Base-by-base conservation (phyloP, 179 eudicot species). In the Nepenthes alata region DNA sequence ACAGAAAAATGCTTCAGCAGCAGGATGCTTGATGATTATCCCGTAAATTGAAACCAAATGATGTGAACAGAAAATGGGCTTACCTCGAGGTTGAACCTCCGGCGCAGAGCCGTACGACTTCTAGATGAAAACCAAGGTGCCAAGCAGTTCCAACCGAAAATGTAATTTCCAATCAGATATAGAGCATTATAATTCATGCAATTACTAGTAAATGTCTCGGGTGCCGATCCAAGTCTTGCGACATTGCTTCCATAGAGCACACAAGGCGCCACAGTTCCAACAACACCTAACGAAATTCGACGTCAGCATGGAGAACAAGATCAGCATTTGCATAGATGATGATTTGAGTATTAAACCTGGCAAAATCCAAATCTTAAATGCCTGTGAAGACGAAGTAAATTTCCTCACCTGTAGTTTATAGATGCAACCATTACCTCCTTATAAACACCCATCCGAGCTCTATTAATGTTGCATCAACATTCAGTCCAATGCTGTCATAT, bases 261-360 rank as follows among this genome's bases (percentile, higher is more conserved):
- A 67, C 97, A 88, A 9, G 90, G 97, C 25, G 95, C 95, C 61
- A 90, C 73, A 73, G 74, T 75, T 64, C 97, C 97, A 62, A 90
- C 82, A 56, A 90, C 67, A 76, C 97, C 95, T 89, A 74, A 16
- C 5, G 16, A 70, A 59, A 70, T 4, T 16, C n/a, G 4, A 14
- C 7, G 34, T 57, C 1, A 35, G 6, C n/a, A 38, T 8, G 39
- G n/a, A 41, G 48, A 41, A 13, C 6, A 12, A 49, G 38, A 12
- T 35, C 54, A 38, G 13, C 25, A 61, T 4, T 54, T 11, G 10
- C 9, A 53, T 44, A 54, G 45, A 7, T 41, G 8, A 2, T 25
- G 25, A 25, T 25, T 25, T 25, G 25, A 25, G 25, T 25, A 41
- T 41, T 41, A 7, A 41, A 41, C 8, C 45, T 7, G 5, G 8